These are phyloP conservation scores for Pyrus bretschneideri DNA, from an alignment of 306 rosid species.

Conservation along the genomic window DNA sequence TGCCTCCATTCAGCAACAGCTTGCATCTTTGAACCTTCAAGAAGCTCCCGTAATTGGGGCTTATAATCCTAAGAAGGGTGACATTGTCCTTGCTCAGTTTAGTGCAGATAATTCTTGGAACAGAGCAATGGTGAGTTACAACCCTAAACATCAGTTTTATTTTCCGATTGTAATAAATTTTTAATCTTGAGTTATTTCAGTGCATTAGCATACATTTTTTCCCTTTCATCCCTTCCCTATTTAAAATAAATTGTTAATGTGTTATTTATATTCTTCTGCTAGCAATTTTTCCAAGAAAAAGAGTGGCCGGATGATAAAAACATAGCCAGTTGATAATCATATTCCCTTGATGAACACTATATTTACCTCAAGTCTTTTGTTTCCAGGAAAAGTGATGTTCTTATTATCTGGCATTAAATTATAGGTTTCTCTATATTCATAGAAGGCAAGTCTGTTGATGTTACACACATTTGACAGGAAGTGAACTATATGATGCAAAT, in stretches of 20 bases:
- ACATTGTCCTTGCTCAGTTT: conserved; percentile 78
- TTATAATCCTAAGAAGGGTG: conserved; percentile 92
- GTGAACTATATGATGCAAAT: background rate
- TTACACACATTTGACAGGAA: background rate
- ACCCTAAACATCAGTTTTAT: background rate
- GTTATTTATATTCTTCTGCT: background rate
- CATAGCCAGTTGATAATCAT: background rate
- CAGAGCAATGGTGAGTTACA: conserved; percentile 78
- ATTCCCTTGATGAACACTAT: background rate
- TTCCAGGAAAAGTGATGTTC: background rate
- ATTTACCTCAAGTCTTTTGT: background rate
- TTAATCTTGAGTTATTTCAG: background rate
- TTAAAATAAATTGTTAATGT: background rate
- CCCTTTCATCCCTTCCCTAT: background rate
- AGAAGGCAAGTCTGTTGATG: background rate
- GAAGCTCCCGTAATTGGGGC: conserved; percentile 87
- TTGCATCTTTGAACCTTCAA: conserved; percentile 76
- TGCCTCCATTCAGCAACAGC: conserved; percentile 76
- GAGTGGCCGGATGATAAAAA: background rate
- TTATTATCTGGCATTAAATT: background rate
- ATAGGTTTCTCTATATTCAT: background rate
- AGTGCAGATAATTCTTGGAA: conserved; percentile 83
- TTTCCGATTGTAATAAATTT: background rate
- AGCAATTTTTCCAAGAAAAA: background rate
- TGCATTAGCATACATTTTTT: background rate